Evolutionary conservation across 192 early-diverging fungal genomes (phyloP), one percentile per base, ranked within the genome.

Genomic region (Phycomyces blakesleeanus): DNA sequence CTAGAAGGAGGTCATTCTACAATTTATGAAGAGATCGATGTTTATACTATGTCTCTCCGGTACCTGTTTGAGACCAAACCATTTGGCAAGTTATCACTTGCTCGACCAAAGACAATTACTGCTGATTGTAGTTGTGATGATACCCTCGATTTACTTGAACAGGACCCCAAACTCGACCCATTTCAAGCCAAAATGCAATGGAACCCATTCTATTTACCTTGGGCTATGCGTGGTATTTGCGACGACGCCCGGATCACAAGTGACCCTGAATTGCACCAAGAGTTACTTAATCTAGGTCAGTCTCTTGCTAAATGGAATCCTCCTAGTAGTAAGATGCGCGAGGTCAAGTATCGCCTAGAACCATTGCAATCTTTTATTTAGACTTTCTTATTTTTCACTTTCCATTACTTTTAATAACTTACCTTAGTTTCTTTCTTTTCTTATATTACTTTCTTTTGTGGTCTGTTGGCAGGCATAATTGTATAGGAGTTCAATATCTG

Each of bases 181-280:
- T 89, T 95, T 49, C 66, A 71, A 12, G 92, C 93, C 1, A 80
- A 82, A 24, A 49, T 77, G 12, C 80, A 79, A 20, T 68, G 87
- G 39, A 98, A 98, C 55, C 93, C 93, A n/a, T 95, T 87, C 66
- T 92, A 84, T 74, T 73, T 98, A 9, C 93, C 96, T 12, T 97
- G 94, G 93, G 91, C 92, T 1, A 41, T 98, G 87, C 91, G 91
- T 24, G 86, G 87, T 10, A 79, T 98, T n/a, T 78, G 82, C 61
- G 86, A 88, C 16, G 91, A 94, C 51, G 72, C 85, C 25, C 70
- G 68, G n/a, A 85, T 96, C 5, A 51, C 67, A 8, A 59, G 71
- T 20, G 78, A 84, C 42, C 57, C 77, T 15, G 59, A 54, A 7
- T 76, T 96, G 18, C 63, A 72, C 21, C 39, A 54, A n/a, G 93